Conservation (phyloP, 2,329 filamentous ascomycete species). For the Pseudogymnoascus sp. region DNA sequence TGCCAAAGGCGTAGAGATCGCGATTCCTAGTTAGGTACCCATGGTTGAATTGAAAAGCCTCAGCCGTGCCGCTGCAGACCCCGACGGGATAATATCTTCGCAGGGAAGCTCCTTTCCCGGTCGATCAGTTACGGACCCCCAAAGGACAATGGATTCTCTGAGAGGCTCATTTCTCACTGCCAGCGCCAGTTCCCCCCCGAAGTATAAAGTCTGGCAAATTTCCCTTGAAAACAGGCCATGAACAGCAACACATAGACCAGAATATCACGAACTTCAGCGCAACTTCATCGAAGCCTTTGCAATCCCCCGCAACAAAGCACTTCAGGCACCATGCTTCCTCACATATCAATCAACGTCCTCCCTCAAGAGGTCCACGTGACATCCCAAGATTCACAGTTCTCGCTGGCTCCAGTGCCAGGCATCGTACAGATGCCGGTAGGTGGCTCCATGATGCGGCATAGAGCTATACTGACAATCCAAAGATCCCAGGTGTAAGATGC, state of each 20-base stretch:
- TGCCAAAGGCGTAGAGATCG: not conserved
- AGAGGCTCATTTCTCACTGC: not conserved
- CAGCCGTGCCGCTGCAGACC: not conserved
- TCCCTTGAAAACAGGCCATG: not conserved
- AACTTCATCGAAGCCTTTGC: not conserved
- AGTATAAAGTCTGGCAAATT: not conserved
- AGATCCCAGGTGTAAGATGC: constrained; percentile 44
- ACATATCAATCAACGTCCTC: not conserved
- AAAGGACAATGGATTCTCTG: not conserved
- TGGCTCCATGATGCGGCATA: not conserved
- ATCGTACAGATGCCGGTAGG: not conserved
- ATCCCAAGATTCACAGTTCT: not conserved
- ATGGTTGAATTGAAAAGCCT: not conserved
- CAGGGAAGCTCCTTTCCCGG: not conserved
- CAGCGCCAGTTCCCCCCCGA: not conserved
- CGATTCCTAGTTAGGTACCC: not conserved
- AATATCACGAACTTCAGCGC: not conserved
- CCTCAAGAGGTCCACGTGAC: not conserved
- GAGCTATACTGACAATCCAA: not conserved
- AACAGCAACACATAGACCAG: not conserved
- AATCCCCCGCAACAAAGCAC: not conserved
- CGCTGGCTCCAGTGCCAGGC: not conserved
- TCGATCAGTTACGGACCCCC: not conserved
- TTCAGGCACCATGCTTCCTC: not conserved
- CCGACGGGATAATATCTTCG: not conserved